Evolutionary conservation across 331 rosid genomes (phyloP).

Genomic region (Ulmus americana): DNA sequence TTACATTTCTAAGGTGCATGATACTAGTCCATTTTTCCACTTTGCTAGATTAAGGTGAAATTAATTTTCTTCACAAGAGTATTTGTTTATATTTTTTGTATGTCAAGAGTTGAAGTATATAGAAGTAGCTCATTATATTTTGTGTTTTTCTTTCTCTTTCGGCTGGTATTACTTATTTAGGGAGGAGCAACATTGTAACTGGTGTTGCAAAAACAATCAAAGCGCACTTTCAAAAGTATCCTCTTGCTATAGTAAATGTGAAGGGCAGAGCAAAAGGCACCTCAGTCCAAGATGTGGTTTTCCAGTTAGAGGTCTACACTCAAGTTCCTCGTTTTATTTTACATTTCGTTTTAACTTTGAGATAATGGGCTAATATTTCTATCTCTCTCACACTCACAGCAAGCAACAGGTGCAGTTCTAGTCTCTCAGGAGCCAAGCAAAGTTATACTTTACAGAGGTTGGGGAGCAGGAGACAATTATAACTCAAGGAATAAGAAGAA

Average conservation of each 20-base stretch:
- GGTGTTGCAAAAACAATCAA: conserved; percentile 77
- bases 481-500: conserved; percentile 21
- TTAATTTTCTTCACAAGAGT: conserved; percentile 2
- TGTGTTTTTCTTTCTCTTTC: neutral
- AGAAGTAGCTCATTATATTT: conserved; percentile 8
- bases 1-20: neutral
- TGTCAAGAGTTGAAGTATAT: conserved; percentile 5
- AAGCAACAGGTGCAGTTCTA: conserved; percentile 78
- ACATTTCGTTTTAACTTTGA: neutral
- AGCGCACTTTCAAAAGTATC: conserved; percentile 54
- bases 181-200: conserved; percentile 62
- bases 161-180: conserved; percentile 31
- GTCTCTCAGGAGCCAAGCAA: conserved; percentile 87
- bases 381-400: conserved; percentile 37
- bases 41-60: neutral
- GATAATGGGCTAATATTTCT: conserved; percentile 10
- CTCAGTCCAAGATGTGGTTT: conserved; percentile 72
- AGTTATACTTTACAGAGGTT: conserved; percentile 78
- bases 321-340: conserved; percentile 15
- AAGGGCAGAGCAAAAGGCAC: conserved; percentile 95
- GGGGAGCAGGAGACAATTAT: conserved; percentile 58
- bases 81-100: conserved; percentile 4
- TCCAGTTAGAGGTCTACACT: conserved; percentile 62
- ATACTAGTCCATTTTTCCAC: no score
- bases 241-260: conserved; percentile 82